phyloP scores from a whole-genome alignment of 805 yeast genomes.

The Tetrapisispora namnaoensis region DNA sequence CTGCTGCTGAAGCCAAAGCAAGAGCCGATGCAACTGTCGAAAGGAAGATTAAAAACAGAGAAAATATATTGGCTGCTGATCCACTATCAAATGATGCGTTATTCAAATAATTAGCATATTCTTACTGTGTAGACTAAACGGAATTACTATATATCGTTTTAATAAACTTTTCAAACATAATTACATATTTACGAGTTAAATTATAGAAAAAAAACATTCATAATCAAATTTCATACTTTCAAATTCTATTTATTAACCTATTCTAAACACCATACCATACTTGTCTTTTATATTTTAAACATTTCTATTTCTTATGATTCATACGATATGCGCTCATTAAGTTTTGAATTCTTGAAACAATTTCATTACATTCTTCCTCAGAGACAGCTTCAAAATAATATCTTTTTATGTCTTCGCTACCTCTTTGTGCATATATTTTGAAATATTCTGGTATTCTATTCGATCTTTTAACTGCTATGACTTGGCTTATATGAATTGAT shows the following conservation, averaged over 20 bases:
- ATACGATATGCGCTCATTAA: conserved; percentile 46
- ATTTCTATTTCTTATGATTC: conserved; percentile 23
- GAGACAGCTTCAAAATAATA: conserved; percentile 77
- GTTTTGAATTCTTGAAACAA: conserved; percentile 57
- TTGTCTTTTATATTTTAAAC: neutral
- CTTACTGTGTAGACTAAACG: neutral
- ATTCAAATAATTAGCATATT: conserved; percentile 39
- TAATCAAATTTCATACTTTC: neutral
- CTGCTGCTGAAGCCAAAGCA: conserved; percentile 66
- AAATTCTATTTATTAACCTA: no score
- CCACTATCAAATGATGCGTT: conserved; percentile 73
- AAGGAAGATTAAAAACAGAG: conserved; percentile 67
- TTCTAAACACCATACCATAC: no score
- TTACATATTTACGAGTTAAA: neutral
- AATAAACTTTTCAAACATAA: neutral
- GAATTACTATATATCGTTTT: neutral
- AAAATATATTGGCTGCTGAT: conserved; percentile 62
- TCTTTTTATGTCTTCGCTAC: conserved; percentile 57
- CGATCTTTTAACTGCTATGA: conserved; percentile 65
- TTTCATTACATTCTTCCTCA: conserved; percentile 55
- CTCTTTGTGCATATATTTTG: conserved; percentile 65
- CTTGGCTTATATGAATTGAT: conserved; percentile 75
- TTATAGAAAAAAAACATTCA: neutral
- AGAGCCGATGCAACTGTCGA: conserved; percentile 74
- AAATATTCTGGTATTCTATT: conserved; percentile 67